phyloP scores from a whole-genome alignment of 139 green algal genomes.

The Coelastrella sp. region DNA sequence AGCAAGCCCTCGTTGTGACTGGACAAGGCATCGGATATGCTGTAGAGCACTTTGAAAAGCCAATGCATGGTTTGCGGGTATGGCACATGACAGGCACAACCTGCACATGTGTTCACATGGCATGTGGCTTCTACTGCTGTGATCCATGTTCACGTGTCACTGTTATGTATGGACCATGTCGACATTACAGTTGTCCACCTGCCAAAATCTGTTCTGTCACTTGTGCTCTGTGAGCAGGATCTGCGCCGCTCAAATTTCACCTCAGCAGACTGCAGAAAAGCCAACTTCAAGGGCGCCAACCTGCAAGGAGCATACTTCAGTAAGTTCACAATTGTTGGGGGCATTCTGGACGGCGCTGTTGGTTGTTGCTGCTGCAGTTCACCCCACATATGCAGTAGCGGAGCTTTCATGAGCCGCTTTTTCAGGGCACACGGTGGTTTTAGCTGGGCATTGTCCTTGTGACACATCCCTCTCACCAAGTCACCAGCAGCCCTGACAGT shows the following conservation, averaged over 20 bases:
- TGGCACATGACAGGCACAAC: background rate
- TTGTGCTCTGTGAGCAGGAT: constrained; percentile 61
- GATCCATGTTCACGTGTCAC: background rate
- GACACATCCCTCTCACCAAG: too few species aligned
- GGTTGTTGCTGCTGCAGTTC: background rate
- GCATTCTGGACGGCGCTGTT: constrained; percentile 7
- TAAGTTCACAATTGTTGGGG: constrained; percentile 60
- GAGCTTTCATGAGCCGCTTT: background rate
- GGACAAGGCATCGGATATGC: too few species aligned
- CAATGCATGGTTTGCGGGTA: too few species aligned
- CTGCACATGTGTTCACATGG: background rate
- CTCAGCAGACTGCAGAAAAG: constrained; percentile 68
- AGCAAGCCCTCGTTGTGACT: background rate
- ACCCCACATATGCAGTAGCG: background rate
- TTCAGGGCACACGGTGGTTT: background rate
- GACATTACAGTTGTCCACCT: background rate
- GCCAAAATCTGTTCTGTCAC: background rate
- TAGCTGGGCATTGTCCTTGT: too few species aligned
- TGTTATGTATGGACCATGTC: background rate
- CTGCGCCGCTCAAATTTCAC: constrained; percentile 92
- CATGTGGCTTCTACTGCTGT: background rate
- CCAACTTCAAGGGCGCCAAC: constrained; percentile 77
- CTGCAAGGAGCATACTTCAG: constrained; percentile 83
- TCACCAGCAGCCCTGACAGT: too few species aligned
- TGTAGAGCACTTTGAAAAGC: too few species aligned